Conservation (phyloP, 495 filamentous ascomycete genomes). For the Massariosphaeria phaeospora region DNA sequence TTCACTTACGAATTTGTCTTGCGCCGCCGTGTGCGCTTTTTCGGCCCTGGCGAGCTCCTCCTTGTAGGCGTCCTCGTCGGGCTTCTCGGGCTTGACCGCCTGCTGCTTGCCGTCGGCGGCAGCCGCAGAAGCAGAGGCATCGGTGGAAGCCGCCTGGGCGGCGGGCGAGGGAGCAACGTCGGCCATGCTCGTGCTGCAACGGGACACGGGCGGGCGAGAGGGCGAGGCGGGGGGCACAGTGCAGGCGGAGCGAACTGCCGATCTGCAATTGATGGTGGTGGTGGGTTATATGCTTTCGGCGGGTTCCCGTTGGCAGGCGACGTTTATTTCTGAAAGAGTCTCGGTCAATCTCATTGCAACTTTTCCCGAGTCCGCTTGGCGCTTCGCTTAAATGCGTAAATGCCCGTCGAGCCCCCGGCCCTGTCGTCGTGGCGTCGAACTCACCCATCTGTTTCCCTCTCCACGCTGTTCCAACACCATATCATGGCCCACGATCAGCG, state of each 20-base stretch:
- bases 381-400: neutral
- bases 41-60: conserved; percentile 67
- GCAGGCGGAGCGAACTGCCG: neutral
- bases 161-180: conserved; percentile 35
- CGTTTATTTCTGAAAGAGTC: conserved; percentile 8
- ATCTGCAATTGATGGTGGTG: neutral
- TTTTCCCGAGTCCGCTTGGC: conserved; percentile 9
- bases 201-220: too few species aligned
- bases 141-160: conserved; percentile 28
- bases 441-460: too few species aligned
- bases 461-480: too few species aligned
- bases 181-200: conserved; percentile 35
- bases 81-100: conserved; percentile 52
- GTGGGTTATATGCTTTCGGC: neutral
- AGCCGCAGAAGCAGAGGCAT: conserved; percentile 17
- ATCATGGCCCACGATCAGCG: conserved; percentile 13
- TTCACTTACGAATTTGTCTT: conserved; percentile 69
- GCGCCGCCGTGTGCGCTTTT: conserved; percentile 69
- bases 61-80: conserved; percentile 67
- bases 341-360: conserved; percentile 1
- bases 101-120: conserved; percentile 30
- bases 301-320: too few species aligned
- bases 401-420: neutral
- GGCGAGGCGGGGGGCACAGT: too few species aligned
- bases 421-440: too few species aligned